Evolutionary conservation across 2,329 filamentous ascomycete genomes (phyloP), one percentile per base, ranked within the genome.

Genomic region (Colletotrichum sidae): DNA sequence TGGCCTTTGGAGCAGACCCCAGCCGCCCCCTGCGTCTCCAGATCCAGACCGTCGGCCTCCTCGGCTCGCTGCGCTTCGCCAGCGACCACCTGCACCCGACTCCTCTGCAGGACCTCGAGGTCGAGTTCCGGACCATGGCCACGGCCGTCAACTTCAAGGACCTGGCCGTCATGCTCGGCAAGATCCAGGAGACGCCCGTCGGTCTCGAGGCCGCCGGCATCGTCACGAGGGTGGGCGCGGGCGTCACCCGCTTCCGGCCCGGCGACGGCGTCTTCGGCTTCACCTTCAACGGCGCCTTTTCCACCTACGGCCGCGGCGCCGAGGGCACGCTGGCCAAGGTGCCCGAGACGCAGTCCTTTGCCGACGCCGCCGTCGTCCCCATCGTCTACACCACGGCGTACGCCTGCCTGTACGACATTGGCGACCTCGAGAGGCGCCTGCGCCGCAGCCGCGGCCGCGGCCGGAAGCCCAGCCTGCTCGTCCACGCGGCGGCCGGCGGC

Each of bases 401-500:
- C 45, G 69, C 74, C 44, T 67, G 71, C 1, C 65, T 83, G 1
- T 60, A 75, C 8, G 58, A 78, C 42, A 47, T 73, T 25, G 77
- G 71, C 1, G 69, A 71, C 2, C 62, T 80, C 1, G 37, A 68
- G 15, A 58, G 62, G 2, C 75, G 74, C 0, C 71, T 79, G 47
- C 71, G 69, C 0, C 39, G 58, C 34, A 33, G 38, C 17, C 15
- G 15, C 15, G 15, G 69, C 0, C 39, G 58, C 34, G 41, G 25
- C 25, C 25, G 25, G 8, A 47, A 39, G 25, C 44, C 52, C 15
- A 75, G 67, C 3, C 71, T 82, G 8, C 72, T 82, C 5, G 77
- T 81, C 38, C 79, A 81, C 53, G 74, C 73, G 1, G 79, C 76
- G 0, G 72, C 76, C 4, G 78, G 76, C 0, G 76, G 74, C 15